Percentiles rank a stretch among this genome's conserved stretches.
Conservation (phyloP, 2,329 filamentous ascomycete genomes). For the Mollisia scopiformis region DNA sequence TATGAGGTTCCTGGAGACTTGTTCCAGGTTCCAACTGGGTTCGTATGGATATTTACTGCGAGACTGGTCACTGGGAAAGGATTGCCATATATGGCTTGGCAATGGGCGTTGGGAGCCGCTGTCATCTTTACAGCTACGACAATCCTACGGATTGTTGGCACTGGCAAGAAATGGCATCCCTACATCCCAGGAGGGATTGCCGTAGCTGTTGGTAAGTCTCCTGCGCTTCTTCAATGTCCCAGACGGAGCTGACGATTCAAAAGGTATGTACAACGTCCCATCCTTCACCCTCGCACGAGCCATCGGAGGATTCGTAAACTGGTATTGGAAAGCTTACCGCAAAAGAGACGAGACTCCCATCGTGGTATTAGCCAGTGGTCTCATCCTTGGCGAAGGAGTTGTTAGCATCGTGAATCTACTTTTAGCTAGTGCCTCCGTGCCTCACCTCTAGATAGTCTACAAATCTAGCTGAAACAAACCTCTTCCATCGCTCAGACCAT, state of each 20-base stretch:
- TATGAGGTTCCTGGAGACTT: conserved; percentile 87
- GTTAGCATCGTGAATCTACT: conserved; percentile 88
- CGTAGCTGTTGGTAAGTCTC: conserved; percentile 77
- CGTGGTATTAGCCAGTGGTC: conserved; percentile 85
- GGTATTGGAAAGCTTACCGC: conserved; percentile 71
- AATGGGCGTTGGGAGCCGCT: conserved; percentile 78
- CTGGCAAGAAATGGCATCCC: conserved; percentile 65
- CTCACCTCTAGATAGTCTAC: conserved; percentile 56
- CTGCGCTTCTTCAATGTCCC: neutral
- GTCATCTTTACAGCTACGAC: conserved; percentile 75
- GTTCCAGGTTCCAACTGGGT: conserved; percentile 92
- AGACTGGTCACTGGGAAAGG: conserved; percentile 90
- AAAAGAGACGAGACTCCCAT: conserved; percentile 70
- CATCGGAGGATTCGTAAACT: conserved; percentile 75
- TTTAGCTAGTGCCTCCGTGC: conserved; percentile 75
- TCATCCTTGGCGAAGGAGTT: conserved; percentile 91
- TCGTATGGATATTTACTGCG: conserved; percentile 97
- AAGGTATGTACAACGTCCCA: conserved; percentile 96
- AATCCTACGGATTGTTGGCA: conserved; percentile 61
- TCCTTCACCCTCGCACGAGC: conserved; percentile 92
- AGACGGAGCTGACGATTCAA: neutral
- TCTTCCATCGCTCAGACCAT: no score
- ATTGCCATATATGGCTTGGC: conserved; percentile 78
- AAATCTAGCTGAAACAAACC: no score
- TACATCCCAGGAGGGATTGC: conserved; percentile 92